Base-by-base conservation (phyloP, 305 asterid genomes). In the Fraxinus dipetala region DNA sequence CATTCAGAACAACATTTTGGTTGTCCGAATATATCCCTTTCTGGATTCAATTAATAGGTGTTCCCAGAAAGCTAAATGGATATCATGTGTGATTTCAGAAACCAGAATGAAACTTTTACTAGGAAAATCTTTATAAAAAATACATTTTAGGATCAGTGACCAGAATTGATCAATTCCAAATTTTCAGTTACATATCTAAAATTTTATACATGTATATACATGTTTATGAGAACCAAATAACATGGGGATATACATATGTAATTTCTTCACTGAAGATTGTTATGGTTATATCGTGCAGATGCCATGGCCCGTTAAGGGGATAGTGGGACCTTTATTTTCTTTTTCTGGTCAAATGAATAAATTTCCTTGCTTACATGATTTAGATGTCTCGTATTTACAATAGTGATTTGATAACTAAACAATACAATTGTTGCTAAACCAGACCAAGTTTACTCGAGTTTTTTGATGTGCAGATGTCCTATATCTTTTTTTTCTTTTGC, bases 31-130 rank as follows among this genome's bases (percentile, higher is more conserved):
- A 18, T 72, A 43, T 63, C 32, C 38, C 45, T 63, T 63, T n/a
- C 83, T 72, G 18, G 13, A 70, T 72, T 54, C 83, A 48, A 38
- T 14, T 31, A 30, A 34, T 32, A 26, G 78, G 79, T 76, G 8
- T 76, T 83, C 59, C 67, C 2, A 32, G 9, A 65, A 61, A 28
- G 73, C 36, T 72, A 18, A 2, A 81, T n/a, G 26, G 54, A 35
- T 20, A 73, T 14, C 2, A 22, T 61, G 32, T 72, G 11, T 18
- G 48, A 70, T 59, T 78, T 67, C 24, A 61, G 56, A 30, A 54
- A 51, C 61, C 16, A 38, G 69, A 72, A 70, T 18, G 76, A 26
- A 48, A 16, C 0, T 24, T 32, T 65, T 72, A 14, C 74, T 1
- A 7, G 74, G 38, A 78, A 43, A 38, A 32, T 34, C 18, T 18